These are phyloP conservation scores for Neonectria neomacrospora DNA, from an alignment of 2,329 filamentous ascomycete species.

Conservation along the genomic window DNA sequence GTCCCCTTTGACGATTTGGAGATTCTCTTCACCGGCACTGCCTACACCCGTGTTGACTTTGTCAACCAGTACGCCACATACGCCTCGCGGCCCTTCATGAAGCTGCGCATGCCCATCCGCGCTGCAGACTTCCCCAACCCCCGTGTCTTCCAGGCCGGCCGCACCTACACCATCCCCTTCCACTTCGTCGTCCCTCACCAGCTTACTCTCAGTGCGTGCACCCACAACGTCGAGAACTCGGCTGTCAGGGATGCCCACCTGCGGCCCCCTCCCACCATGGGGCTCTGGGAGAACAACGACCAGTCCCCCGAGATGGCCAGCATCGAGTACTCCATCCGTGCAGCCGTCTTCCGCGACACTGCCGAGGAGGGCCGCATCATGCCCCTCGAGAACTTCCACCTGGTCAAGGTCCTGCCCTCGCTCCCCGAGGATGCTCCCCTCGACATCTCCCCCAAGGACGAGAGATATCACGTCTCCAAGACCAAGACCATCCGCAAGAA, in stretches of 20 bases:
- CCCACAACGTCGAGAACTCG: slow-evolving; percentile 58
- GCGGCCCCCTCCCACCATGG: slow-evolving; percentile 63
- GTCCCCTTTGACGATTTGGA: slow-evolving; percentile 63
- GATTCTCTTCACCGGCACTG: slow-evolving; percentile 63
- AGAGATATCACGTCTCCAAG: slow-evolving; percentile 61
- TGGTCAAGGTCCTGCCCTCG: slow-evolving; percentile 65
- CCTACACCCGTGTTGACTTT: slow-evolving; percentile 63
- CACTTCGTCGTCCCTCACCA: slow-evolving; percentile 69
- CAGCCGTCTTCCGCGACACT: slow-evolving; percentile 51
- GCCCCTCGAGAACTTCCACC: slow-evolving; percentile 55
- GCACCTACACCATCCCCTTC: slow-evolving; percentile 65
- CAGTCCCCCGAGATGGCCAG: slow-evolving; percentile 65
- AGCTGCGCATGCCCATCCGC: slow-evolving; percentile 64
- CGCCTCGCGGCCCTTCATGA: slow-evolving; percentile 65
- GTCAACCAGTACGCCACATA: slow-evolving; percentile 59
- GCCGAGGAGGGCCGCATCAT: slow-evolving; percentile 43
- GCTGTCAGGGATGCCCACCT: slow-evolving; percentile 63
- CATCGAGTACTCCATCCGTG: slow-evolving; percentile 64
- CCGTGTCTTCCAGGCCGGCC: slow-evolving; percentile 60
- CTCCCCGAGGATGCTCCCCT: slow-evolving; percentile 63
- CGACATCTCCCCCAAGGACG: slow-evolving; percentile 59
- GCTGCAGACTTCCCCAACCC: slow-evolving; percentile 59
- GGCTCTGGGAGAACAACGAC: slow-evolving; percentile 65
- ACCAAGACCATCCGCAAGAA: slow-evolving; percentile 65
- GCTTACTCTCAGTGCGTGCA: slow-evolving; percentile 67